Conservation (phyloP, 495 filamentous ascomycete species). For the Daldinia concentrica region DNA sequence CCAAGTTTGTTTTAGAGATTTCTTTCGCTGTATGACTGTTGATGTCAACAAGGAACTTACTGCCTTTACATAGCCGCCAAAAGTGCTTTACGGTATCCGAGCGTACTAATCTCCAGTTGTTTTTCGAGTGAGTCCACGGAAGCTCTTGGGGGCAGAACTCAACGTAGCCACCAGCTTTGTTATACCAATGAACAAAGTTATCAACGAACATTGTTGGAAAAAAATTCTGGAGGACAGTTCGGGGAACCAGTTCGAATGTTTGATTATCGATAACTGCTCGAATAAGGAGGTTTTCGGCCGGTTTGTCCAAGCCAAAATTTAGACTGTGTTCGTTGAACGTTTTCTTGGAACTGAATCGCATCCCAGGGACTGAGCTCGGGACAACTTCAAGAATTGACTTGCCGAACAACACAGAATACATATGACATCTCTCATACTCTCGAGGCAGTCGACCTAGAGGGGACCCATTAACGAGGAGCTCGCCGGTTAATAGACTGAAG, state of each 20-base stretch:
- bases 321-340: slow-evolving; percentile 47
- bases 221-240: slow-evolving; percentile 49
- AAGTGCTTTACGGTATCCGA: background rate
- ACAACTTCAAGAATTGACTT: slow-evolving; percentile 56
- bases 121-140: slow-evolving; percentile 51
- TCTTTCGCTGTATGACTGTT: slow-evolving; percentile 46
- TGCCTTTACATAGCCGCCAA: slow-evolving; percentile 20
- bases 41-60: slow-evolving; percentile 46
- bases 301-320: slow-evolving; percentile 52
- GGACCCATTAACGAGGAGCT: slow-evolving; percentile 64
- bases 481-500: slow-evolving; percentile 64
- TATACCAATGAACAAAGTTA: slow-evolving; percentile 66
- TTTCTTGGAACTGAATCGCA: slow-evolving; percentile 55
- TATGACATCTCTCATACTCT: slow-evolving; percentile 53
- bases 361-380: slow-evolving; percentile 55
- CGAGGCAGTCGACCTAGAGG: slow-evolving; percentile 61
- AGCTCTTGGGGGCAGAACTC: slow-evolving; percentile 59
- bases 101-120: slow-evolving; percentile 47
- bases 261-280: slow-evolving; percentile 16
- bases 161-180: slow-evolving; percentile 47
- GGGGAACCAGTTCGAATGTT: slow-evolving; percentile 59
- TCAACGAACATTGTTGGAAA: slow-evolving; percentile 59
- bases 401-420: slow-evolving; percentile 50
- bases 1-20: slow-evolving; percentile 47
- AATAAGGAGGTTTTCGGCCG: slow-evolving; percentile 1